Conservation (phyloP, 2,329 filamentous ascomycete species). For the Kalmusia sp. region DNA sequence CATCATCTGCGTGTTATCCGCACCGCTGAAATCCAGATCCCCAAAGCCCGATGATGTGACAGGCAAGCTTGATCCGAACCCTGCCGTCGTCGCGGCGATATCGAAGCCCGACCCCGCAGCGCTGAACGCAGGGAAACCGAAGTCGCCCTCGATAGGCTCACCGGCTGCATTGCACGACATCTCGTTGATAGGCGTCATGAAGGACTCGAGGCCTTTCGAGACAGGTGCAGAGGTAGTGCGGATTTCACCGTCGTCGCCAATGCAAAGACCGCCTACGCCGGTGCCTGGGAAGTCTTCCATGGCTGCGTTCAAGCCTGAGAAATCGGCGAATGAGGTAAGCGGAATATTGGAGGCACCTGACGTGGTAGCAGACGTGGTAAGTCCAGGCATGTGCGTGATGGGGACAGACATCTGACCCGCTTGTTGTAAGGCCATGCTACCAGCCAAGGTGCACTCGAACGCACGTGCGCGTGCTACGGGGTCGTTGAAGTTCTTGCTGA, state of each 20-base stretch:
- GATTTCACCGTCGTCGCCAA: conserved; percentile 32
- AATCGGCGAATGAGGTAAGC: conserved; percentile 16
- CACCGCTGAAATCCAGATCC: conserved; percentile 9
- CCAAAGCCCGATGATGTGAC: conserved; percentile 18
- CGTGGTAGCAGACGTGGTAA: conserved; percentile 24
- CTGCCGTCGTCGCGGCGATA: conserved; percentile 29
- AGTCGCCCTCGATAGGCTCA: conserved; percentile 19
- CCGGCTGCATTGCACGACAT: conserved; percentile 10
- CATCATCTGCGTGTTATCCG: conserved; percentile 17
- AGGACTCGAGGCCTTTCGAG: background rate
- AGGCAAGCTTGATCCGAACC: conserved; percentile 21
- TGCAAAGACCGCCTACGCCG: conserved; percentile 22
- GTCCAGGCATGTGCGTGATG: conserved; percentile 17
- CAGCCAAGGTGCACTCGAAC: conserved; percentile 36
- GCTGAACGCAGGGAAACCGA: conserved; percentile 37
- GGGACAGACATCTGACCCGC: conserved; percentile 21
- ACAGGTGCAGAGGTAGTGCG: background rate
- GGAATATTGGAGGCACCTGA: conserved; percentile 24
- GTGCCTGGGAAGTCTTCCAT: conserved; percentile 30
- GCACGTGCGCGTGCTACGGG: conserved; percentile 20
- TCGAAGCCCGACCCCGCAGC: conserved; percentile 33
- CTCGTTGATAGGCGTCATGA: conserved; percentile 19
- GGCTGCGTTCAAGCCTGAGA: conserved; percentile 19
- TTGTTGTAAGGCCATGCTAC: conserved; percentile 25
- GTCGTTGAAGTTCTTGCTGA: conserved; percentile 16